Evolutionary conservation across 2,329 filamentous ascomycete genomes (phyloP).

Genomic region (Sclerotinia trifoliorum): DNA sequence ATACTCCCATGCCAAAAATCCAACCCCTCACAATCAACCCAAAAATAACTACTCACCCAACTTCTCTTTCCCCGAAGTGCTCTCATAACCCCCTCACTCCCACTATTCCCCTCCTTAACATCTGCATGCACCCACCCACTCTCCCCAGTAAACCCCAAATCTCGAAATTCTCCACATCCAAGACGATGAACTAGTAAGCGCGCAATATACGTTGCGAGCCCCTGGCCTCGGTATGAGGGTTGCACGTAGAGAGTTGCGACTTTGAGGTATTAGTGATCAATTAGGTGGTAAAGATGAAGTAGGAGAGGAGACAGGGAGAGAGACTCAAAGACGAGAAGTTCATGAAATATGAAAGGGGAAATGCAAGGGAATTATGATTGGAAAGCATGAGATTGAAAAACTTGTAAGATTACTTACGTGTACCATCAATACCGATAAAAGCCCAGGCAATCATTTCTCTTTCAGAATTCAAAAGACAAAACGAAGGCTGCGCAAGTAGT

Average conservation of each 20-base stretch:
- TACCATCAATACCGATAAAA: constrained; percentile 36
- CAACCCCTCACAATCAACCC: constrained; percentile 31
- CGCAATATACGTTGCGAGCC: constrained; percentile 35
- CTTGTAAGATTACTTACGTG: neutral
- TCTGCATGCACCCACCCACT: constrained; percentile 38
- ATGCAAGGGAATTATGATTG: too few relatives aligned
- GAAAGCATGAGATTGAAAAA: neutral
- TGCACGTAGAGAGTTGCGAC: constrained; percentile 38
- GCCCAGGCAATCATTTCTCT: constrained; percentile 36
- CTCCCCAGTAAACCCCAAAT: constrained; percentile 34
- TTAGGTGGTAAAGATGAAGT: too few relatives aligned
- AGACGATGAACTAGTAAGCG: constrained; percentile 30
- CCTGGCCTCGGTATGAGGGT: constrained; percentile 33
- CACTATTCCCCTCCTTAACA: constrained; percentile 36
- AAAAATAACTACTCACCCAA: constrained; percentile 33
- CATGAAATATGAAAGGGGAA: too few relatives aligned
- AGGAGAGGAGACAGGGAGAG: neutral
- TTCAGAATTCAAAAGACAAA: constrained; percentile 29
- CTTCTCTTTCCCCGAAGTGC: constrained; percentile 30
- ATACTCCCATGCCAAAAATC: neutral
- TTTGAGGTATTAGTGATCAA: neutral
- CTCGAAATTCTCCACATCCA: constrained; percentile 30
- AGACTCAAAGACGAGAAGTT: too few relatives aligned
- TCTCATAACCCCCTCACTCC: constrained; percentile 39
- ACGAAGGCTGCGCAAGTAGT: constrained; percentile 31